Evolutionary conservation across 2,329 filamentous ascomycete species (phyloP).

Genomic region (Diaporthe longicolla): DNA sequence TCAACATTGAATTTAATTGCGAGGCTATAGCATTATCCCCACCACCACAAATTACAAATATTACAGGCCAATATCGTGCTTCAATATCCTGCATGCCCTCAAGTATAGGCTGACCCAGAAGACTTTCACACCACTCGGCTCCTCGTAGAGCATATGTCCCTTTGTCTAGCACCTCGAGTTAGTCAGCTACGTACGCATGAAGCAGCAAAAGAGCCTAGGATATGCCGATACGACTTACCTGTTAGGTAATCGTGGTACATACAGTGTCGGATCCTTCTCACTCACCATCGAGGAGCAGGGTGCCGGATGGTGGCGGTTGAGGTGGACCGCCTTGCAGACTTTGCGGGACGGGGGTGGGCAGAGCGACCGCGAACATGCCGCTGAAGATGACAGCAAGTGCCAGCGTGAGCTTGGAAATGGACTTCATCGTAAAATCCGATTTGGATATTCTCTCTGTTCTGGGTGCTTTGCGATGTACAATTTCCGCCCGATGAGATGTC

Average conservation of each 20-base stretch:
- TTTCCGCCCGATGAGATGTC: not conserved
- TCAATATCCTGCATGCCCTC: not conserved
- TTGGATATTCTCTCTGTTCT: not conserved
- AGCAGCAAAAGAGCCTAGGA: no score
- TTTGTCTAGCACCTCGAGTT: not conserved
- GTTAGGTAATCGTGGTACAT: not conserved
- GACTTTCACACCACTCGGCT: no score
- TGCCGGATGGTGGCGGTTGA: not conserved
- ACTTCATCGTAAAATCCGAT: not conserved
- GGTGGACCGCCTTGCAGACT: not conserved
- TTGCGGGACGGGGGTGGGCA: constrained; percentile 4
- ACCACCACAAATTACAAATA: not conserved
- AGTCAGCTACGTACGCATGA: not conserved
- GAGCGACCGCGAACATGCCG: not conserved
- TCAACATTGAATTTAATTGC: not conserved
- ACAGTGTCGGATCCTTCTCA: not conserved
- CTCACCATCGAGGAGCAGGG: not conserved
- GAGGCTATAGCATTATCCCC: not conserved
- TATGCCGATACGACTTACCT: not conserved
- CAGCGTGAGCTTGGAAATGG: constrained; percentile 7
- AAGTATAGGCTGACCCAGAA: not conserved
- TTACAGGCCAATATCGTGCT: not conserved
- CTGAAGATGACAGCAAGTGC: constrained; percentile 11
- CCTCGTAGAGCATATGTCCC: no score
- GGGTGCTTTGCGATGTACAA: no score